Percentiles rank a stretch among this genome's conserved stretches.
phyloP scores from a whole-genome alignment of 164 flowering plant genomes.

The Litsea cubeba region DNA sequence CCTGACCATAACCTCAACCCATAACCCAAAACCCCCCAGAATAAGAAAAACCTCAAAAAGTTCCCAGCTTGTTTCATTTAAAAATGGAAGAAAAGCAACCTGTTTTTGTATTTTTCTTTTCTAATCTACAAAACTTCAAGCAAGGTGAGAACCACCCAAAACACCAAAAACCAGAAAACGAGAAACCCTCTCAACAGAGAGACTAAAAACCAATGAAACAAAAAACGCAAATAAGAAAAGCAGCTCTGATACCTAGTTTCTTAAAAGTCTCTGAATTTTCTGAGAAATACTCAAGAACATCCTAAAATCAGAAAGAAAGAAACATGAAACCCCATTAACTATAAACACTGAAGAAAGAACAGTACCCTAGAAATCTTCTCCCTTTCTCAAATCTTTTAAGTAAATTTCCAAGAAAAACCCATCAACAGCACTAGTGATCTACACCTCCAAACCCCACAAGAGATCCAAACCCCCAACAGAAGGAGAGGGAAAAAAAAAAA shows the following conservation, averaged over 20 bases:
- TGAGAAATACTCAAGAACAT: background rate
- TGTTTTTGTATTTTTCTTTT: background rate
- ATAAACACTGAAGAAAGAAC: background rate
- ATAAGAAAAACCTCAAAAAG: background rate
- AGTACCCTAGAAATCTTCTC: background rate
- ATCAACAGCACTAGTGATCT: slow-evolving; percentile 3
- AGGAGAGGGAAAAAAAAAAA: slow-evolving; percentile 1
- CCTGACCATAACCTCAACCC: slow-evolving; percentile 9
- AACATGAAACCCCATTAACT: background rate
- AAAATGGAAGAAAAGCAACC: background rate
- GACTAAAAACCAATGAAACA: background rate
- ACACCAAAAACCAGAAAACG: background rate
- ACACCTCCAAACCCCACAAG: slow-evolving; percentile 9
- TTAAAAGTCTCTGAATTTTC: background rate
- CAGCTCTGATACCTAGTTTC: background rate
- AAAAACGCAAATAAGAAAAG: background rate
- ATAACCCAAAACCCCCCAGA: slow-evolving; percentile 10
- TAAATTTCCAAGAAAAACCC: slow-evolving; percentile 9
- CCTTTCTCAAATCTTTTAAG: background rate
- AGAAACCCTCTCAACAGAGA: background rate
- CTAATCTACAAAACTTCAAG: no score
- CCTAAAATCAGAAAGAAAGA: background rate
- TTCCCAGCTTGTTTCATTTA: background rate
- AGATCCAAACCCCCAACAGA: background rate
- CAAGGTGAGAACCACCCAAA: background rate